Evolutionary conservation across 2,329 filamentous ascomycete genomes (phyloP), one percentile per base, ranked within the genome.

Genomic region (Venturia carpophila): DNA sequence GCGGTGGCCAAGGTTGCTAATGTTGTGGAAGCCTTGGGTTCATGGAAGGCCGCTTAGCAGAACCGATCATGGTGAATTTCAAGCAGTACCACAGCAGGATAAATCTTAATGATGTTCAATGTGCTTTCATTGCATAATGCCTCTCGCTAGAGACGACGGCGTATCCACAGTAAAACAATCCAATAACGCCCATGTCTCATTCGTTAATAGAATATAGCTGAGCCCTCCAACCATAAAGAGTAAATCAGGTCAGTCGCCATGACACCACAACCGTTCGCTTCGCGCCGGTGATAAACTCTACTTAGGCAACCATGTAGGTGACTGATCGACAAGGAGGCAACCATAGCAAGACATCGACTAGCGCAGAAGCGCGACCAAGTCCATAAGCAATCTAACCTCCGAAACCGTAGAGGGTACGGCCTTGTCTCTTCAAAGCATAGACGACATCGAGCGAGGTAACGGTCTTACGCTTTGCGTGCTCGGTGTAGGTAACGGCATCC

Each of bases 401-500:
- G 84, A 92, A 92, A 82, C 90, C 89, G 84, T 92, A 93, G 70
- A 92, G 88, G 76, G 89, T 78, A 69, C 88, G 82, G 74, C 84
- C 84, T 78, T 87, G 84, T 74, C 84, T 79, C 82, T 87, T 85
- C 69, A 85, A 78, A 66, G 82, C 82, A 72, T 86, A 85, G 75
- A 86, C 84, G 45, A 86, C 84, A 71, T 87, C 84, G 69, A 86
- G 82, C 5, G 84, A 85, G 61, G 83, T 90, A 77, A 90, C 87
- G 17, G 87, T 90, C 86, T 90, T 90, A 79, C 87, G 86, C 85
- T 90, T 90, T 79, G 87, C 87, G 80, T 90, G 87, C 81, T 90
- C 87, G 65, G 87, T 90, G 82, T 90, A 90, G 75, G 87, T 90
- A 79, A 90, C 87, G 69, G 87, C 87, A 70, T 90, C 87, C 77